Evolutionary conservation across 2,329 filamentous ascomycete genomes (phyloP).

Genomic region (Colletotrichum agaves): DNA sequence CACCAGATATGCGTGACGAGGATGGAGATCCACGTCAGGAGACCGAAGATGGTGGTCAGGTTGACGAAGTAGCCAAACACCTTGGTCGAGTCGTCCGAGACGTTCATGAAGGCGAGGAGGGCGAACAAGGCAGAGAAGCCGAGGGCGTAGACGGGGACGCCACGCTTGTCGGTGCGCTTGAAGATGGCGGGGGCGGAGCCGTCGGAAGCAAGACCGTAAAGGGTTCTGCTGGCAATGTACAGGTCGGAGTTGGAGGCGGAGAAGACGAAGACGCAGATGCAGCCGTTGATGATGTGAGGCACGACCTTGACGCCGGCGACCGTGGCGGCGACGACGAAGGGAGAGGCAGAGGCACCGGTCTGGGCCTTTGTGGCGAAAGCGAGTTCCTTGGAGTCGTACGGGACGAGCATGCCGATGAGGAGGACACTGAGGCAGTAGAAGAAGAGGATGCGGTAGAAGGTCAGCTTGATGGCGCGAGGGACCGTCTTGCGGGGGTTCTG

Average conservation of each 20-base stretch:
- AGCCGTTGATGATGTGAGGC: slow-evolving; percentile 77
- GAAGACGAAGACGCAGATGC: slow-evolving; percentile 81
- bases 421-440: slow-evolving; percentile 83
- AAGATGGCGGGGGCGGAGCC: slow-evolving; percentile 79
- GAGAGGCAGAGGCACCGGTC: slow-evolving; percentile 70
- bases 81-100: slow-evolving; percentile 51
- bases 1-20: slow-evolving; percentile 76
- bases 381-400: slow-evolving; percentile 72
- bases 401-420: slow-evolving; percentile 80
- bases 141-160: slow-evolving; percentile 76
- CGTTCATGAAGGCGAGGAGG: slow-evolving; percentile 76
- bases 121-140: slow-evolving; percentile 69
- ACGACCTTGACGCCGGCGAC: slow-evolving; percentile 71
- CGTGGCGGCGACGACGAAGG: slow-evolving; percentile 79
- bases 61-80: slow-evolving; percentile 72
- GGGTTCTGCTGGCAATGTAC: slow-evolving; percentile 78
- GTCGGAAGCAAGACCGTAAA: slow-evolving; percentile 78
- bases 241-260: slow-evolving; percentile 81
- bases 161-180: slow-evolving; percentile 74
- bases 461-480: slow-evolving; percentile 81
- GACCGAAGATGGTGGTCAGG: slow-evolving; percentile 73
- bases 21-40: slow-evolving; percentile 75
- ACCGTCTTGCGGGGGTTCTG: slow-evolving; percentile 83
- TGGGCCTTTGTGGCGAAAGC: slow-evolving; percentile 63
- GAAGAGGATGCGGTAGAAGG: slow-evolving; percentile 83